Evolutionary conservation across 495 filamentous ascomycete species (phyloP).

Genomic region (Hyaloscypha variabilis): DNA sequence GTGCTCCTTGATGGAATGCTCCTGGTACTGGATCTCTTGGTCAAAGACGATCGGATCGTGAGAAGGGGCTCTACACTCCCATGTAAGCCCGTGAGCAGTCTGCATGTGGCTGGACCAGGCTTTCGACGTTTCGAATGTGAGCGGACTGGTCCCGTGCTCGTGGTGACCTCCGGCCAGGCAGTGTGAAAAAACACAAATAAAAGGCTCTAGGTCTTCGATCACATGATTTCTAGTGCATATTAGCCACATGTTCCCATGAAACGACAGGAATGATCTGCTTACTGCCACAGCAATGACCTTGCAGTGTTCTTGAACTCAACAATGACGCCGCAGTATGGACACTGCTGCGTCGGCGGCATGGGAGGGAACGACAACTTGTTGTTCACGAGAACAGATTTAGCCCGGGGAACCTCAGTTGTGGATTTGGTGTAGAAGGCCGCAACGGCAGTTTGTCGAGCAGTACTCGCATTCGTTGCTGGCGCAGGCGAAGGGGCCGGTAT

Average conservation of each 20-base stretch:
- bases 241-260: neutral
- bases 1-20: neutral
- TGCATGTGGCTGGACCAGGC: neutral
- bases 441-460: neutral
- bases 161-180: neutral
- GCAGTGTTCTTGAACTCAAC: neutral
- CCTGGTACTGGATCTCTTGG: neutral
- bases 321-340: conserved; percentile 1
- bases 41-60: neutral
- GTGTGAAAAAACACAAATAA: neutral
- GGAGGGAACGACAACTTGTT: conserved; percentile 1
- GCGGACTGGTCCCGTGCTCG: neutral
- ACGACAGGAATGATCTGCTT: neutral
- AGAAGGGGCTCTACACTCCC: conserved; percentile 5
- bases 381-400: neutral
- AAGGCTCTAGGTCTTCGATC: neutral
- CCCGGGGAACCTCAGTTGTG: neutral
- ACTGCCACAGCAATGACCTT: neutral
- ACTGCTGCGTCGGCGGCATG: neutral
- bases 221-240: neutral
- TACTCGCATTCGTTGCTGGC: neutral
- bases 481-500: neutral
- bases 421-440: neutral
- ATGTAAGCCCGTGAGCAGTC: neutral
- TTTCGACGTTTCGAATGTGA: conserved; percentile 2